Conservation (phyloP, 192 early-diverging fungal genomes). For the Gaertneriomyces sp. region DNA sequence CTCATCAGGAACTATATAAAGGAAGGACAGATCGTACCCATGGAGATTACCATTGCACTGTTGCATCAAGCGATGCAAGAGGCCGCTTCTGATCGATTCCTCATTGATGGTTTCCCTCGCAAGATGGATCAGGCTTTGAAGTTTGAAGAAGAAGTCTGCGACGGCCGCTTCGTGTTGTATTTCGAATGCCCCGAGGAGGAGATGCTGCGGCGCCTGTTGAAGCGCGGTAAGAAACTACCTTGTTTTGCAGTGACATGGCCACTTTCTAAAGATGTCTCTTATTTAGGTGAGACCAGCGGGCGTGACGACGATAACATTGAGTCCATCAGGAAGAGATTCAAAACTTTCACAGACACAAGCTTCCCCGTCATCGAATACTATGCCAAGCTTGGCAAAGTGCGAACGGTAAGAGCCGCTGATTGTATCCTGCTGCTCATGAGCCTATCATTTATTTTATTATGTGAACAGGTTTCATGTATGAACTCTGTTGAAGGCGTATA, state of each 20-base stretch:
- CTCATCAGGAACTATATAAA: conserved; percentile 89
- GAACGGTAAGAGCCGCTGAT: conserved; percentile 50
- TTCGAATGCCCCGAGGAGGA: conserved; percentile 94
- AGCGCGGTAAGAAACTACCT: conserved; percentile 58
- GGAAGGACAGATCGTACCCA: conserved; percentile 93
- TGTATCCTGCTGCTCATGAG: conserved; percentile 44
- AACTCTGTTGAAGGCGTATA: conserved; percentile 36
- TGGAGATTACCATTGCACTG: conserved; percentile 89
- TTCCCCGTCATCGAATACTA: conserved; percentile 90
- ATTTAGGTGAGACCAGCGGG: conserved; percentile 79
- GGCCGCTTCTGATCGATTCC: conserved; percentile 64
- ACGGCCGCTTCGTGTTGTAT: conserved; percentile 52
- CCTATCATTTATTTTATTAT: conserved; percentile 38
- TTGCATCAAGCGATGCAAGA: conserved; percentile 86
- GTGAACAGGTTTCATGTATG: conserved; percentile 26
- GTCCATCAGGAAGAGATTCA: conserved; percentile 93
- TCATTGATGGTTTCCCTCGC: conserved; percentile 97
- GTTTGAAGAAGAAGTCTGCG: conserved; percentile 83
- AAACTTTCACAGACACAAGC: conserved; percentile 75
- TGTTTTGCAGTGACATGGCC: not conserved
- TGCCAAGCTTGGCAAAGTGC: conserved; percentile 72
- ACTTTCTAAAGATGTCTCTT: conserved; percentile 7
- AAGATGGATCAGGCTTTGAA: conserved; percentile 88
- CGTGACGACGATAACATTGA: conserved; percentile 94
- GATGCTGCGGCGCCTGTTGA: conserved; percentile 84